Conservation (phyloP, 2,329 filamentous ascomycete genomes). For the Teratosphaeria zuluensis region DNA sequence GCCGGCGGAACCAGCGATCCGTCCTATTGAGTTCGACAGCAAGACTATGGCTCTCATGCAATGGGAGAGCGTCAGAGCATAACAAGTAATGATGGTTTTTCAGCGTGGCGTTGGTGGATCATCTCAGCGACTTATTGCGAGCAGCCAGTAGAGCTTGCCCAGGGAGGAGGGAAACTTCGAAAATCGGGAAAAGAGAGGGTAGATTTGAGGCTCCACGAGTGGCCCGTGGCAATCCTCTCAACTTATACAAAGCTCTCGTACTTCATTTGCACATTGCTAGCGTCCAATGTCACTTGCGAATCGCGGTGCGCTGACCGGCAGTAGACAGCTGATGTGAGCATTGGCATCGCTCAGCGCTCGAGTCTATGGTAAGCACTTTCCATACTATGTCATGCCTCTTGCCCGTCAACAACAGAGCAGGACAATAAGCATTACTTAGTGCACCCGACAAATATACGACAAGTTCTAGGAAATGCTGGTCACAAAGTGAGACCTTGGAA, state of each 20-base stretch:
- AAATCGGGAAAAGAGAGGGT: neutral
- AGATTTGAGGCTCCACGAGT: neutral
- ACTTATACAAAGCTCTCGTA: too few species aligned
- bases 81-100: neutral
- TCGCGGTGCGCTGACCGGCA: neutral
- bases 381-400: too few species aligned
- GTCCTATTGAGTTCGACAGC: neutral
- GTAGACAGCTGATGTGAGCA: too few species aligned
- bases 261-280: too few species aligned
- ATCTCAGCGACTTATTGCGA: neutral
- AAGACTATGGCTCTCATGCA: neutral
- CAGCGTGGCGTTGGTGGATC: slow-evolving; percentile 3
- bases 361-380: too few species aligned
- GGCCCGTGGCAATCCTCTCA: neutral
- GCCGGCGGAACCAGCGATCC: neutral
- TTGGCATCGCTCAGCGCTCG: too few species aligned
- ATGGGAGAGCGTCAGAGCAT: neutral
- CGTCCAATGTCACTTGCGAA: too few species aligned
- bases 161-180: neutral
- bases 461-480: neutral
- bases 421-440: too few species aligned
- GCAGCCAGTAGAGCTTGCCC: neutral
- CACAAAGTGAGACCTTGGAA: neutral
- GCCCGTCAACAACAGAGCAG: too few species aligned
- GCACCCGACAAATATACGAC: too few species aligned